These are phyloP conservation scores for Sclerotinia sclerotiorum DNA, from an alignment of 2,329 filamentous ascomycete species.

Conservation along the genomic window DNA sequence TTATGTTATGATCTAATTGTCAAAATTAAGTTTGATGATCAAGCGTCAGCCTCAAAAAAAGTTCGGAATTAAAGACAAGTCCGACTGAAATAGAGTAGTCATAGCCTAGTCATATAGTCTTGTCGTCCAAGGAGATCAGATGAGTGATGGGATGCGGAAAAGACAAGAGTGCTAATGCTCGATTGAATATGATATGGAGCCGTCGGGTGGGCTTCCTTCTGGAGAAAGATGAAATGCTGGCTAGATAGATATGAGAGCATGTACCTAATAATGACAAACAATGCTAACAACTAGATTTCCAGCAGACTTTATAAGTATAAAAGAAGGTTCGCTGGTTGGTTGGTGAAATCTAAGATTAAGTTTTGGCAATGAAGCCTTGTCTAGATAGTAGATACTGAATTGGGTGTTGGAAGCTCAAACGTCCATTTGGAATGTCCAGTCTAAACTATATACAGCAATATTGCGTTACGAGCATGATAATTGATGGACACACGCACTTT, in stretches of 20 bases:
- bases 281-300: background rate
- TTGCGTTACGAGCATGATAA: background rate
- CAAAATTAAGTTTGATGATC: conserved; percentile 8
- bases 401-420: background rate
- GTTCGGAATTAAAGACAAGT: background rate
- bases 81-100: background rate
- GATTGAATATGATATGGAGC: background rate
- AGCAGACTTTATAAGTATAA: background rate
- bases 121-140: background rate
- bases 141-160: background rate
- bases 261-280: background rate
- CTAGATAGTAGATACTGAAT: background rate
- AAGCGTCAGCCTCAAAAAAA: background rate
- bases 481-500: background rate
- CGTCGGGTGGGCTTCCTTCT: background rate
- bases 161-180: conserved; percentile 7
- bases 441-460: conserved; percentile 9
- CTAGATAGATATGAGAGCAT: background rate
- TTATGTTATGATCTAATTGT: conserved; percentile 18
- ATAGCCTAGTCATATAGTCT: background rate
- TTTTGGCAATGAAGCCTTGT: background rate
- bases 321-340: conserved; percentile 6
- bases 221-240: background rate
- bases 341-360: conserved; percentile 10
- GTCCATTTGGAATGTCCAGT: background rate